phyloP scores from a whole-genome alignment of 2,329 filamentous ascomycete species.

The Monosporascus sp. region DNA sequence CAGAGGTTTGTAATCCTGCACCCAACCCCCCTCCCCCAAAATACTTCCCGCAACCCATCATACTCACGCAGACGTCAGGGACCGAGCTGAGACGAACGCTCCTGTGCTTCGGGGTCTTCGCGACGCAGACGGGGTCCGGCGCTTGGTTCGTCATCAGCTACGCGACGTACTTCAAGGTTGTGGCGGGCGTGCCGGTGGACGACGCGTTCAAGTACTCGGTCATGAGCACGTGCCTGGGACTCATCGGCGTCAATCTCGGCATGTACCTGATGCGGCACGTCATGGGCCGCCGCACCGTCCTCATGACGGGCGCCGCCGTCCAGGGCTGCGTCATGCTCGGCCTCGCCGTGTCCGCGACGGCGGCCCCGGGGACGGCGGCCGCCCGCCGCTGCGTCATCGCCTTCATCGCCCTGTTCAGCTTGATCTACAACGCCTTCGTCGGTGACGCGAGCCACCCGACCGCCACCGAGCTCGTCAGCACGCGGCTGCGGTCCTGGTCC shows the following conservation, averaged over 20 bases:
- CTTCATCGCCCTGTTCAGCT: slow-evolving; percentile 29
- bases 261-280: slow-evolving; percentile 43
- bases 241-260: slow-evolving; percentile 43
- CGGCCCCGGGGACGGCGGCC: slow-evolving; percentile 20
- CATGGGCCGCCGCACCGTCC: slow-evolving; percentile 40
- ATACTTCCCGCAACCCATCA: too few species aligned
- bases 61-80: slow-evolving; percentile 19
- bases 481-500: slow-evolving; percentile 39
- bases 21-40: background rate
- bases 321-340: slow-evolving; percentile 41
- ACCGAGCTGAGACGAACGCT: slow-evolving; percentile 43
- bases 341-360: slow-evolving; percentile 30
- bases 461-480: slow-evolving; percentile 38
- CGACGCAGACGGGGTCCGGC: slow-evolving; percentile 38
- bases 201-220: slow-evolving; percentile 45
- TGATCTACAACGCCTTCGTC: slow-evolving; percentile 33
- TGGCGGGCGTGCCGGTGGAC: slow-evolving; percentile 33
- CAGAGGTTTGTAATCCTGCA: slow-evolving; percentile 14
- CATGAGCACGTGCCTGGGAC: slow-evolving; percentile 44
- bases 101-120: slow-evolving; percentile 44
- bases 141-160: slow-evolving; percentile 48
- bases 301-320: slow-evolving; percentile 39
- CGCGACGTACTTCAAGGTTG: slow-evolving; percentile 42
- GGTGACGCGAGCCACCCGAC: slow-evolving; percentile 37
- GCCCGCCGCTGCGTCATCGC: slow-evolving; percentile 30